Percentiles rank a stretch among this genome's conserved stretches.
Conservation (phyloP, 2,329 filamentous ascomycete genomes). For the Davidsoniella australis region DNA sequence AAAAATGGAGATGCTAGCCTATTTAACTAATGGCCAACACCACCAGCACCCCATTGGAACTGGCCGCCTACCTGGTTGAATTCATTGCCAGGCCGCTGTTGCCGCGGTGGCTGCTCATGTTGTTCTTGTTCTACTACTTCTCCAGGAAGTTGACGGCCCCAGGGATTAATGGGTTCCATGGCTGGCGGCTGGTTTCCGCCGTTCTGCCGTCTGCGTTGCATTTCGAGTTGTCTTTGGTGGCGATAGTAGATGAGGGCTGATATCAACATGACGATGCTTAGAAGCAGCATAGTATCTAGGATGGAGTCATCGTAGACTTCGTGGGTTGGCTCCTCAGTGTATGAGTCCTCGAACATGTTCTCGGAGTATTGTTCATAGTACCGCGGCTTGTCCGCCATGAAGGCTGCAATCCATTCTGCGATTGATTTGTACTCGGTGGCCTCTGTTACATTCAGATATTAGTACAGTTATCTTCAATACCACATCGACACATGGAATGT, state of each 20-base stretch:
- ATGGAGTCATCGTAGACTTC: conserved; percentile 60
- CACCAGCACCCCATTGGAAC: conserved; percentile 47
- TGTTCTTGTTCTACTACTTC: conserved; percentile 8
- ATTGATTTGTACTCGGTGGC: conserved; percentile 59
- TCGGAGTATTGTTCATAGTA: conserved; percentile 48
- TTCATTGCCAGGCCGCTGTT: conserved; percentile 6
- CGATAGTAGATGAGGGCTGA: conserved; percentile 69
- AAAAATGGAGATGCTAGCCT: neutral
- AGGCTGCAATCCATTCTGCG: conserved; percentile 73
- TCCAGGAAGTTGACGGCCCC: neutral
- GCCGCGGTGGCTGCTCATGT: conserved; percentile 16
- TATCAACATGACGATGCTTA: conserved; percentile 58
- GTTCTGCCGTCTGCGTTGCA: conserved; percentile 16
- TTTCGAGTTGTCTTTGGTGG: conserved; percentile 47
- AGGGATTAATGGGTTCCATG: neutral
- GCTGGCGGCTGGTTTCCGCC: neutral
- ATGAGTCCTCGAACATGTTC: conserved; percentile 26
- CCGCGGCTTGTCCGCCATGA: conserved; percentile 52
- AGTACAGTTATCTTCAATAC: neutral
- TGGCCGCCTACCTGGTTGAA: conserved; percentile 45
- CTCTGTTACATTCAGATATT: conserved; percentile 26
- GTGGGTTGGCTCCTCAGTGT: conserved; percentile 39
- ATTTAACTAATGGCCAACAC: conserved; percentile 30
- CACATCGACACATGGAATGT: neutral
- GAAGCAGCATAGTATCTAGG: conserved; percentile 69